Conservation (phyloP, 306 rosid genomes). For the Vigna reflexopilosa region DNA sequence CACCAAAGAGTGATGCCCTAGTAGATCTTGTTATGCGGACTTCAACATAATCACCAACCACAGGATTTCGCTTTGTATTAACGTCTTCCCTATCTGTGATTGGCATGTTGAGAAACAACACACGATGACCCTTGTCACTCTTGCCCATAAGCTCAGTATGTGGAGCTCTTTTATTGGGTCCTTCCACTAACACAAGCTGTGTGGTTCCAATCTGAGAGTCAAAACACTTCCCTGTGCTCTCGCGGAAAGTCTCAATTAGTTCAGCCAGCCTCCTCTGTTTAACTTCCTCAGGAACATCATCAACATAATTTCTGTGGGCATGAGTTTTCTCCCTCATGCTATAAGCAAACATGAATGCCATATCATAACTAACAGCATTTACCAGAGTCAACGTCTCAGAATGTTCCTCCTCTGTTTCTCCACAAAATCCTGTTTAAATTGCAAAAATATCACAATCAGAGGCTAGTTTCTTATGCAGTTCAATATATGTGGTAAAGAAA, state of each 20-base stretch:
- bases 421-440: slow-evolving; percentile 82
- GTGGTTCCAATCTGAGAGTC: slow-evolving; percentile 80
- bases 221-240: slow-evolving; percentile 85
- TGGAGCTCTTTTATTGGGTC: slow-evolving; percentile 91
- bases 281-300: slow-evolving; percentile 86
- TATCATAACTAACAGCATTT: slow-evolving; percentile 81
- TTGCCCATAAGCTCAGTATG: slow-evolving; percentile 91
- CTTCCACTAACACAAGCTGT: slow-evolving; percentile 95
- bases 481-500: slow-evolving; percentile 9
- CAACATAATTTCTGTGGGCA: slow-evolving; percentile 86
- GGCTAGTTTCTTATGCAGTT: slow-evolving; percentile 22
- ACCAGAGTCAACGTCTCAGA: slow-evolving; percentile 73
- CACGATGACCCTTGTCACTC: slow-evolving; percentile 93
- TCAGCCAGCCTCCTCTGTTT: slow-evolving; percentile 94
- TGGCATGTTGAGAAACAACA: slow-evolving; percentile 62
- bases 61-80: slow-evolving; percentile 61
- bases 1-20: slow-evolving; percentile 86
- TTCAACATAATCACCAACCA: slow-evolving; percentile 92
- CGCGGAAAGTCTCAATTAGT: slow-evolving; percentile 84
- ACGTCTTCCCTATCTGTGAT: slow-evolving; percentile 66
- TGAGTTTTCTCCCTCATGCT: slow-evolving; percentile 99
- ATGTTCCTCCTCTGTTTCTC: slow-evolving; percentile 94
- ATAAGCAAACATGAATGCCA: slow-evolving; percentile 98
- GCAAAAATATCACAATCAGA: slow-evolving; percentile 31
- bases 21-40: slow-evolving; percentile 79